phyloP scores from a whole-genome alignment of 2,329 filamentous ascomycete genomes.

The Cladorrhinum sp. region DNA sequence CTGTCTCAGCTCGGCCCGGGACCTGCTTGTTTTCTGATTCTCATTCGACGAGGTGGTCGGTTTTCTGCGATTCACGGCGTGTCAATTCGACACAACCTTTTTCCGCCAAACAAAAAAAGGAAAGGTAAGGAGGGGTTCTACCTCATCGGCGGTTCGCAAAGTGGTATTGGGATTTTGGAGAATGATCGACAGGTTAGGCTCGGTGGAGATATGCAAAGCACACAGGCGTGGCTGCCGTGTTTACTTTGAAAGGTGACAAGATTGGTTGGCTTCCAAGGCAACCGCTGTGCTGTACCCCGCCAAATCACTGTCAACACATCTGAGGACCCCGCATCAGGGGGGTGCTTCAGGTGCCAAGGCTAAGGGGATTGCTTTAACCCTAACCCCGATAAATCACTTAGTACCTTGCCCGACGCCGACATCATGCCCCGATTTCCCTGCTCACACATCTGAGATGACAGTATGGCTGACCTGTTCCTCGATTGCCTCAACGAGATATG shows the following conservation, averaged over 20 bases:
- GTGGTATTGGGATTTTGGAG: not conserved
- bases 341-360: not conserved
- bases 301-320: not conserved
- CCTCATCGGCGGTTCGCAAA: not conserved
- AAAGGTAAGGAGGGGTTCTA: not conserved
- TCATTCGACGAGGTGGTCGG: not conserved
- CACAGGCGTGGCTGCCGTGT: not conserved
- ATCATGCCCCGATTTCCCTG: too few relatives aligned
- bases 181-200: not conserved
- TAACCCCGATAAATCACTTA: not conserved
- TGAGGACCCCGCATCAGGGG: not conserved
- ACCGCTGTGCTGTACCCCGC: not conserved
- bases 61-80: not conserved
- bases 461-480: too few relatives aligned
- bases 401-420: too few relatives aligned
- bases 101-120: too few relatives aligned
- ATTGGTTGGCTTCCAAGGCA: not conserved
- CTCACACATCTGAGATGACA: too few relatives aligned
- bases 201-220: not conserved
- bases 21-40: conserved; percentile 1
- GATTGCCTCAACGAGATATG: too few relatives aligned
- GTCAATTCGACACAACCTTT: not conserved
- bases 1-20: conserved; percentile 20
- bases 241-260: not conserved
- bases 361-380: not conserved